Conservation (phyloP, 1,139 yeast genomes). For the Suhomyces taliae region DNA sequence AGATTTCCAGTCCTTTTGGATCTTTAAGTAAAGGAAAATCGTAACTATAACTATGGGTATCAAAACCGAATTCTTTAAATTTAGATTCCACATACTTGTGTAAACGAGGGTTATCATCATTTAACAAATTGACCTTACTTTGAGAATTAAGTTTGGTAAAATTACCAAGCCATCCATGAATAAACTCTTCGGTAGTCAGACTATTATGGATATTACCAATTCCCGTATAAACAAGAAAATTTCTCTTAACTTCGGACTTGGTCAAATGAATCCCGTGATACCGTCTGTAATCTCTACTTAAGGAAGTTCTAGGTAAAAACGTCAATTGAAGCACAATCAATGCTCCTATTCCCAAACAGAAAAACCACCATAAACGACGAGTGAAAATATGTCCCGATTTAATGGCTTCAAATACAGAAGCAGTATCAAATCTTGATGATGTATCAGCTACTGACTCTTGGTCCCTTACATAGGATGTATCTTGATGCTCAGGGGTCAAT, state of each 20-base stretch:
- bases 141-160: slow-evolving; percentile 16
- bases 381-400: slow-evolving; percentile 2
- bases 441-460: neutral
- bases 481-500: neutral
- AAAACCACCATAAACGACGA: slow-evolving; percentile 50
- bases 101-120: slow-evolving; percentile 30
- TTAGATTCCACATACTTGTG: slow-evolving; percentile 24
- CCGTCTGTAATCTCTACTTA: slow-evolving; percentile 78
- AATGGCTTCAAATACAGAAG: neutral
- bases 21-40: slow-evolving; percentile 19
- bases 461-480: neutral
- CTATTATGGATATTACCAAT: slow-evolving; percentile 26
- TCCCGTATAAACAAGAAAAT: slow-evolving; percentile 26
- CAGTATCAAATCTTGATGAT: neutral
- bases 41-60: slow-evolving; percentile 20
- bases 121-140: slow-evolving; percentile 23
- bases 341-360: slow-evolving; percentile 54
- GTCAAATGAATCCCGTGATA: slow-evolving; percentile 66
- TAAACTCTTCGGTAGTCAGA: slow-evolving; percentile 28
- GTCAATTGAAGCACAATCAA: slow-evolving; percentile 62
- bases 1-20: slow-evolving; percentile 28
- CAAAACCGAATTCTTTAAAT: slow-evolving; percentile 31
- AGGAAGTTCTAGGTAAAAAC: slow-evolving; percentile 83
- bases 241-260: slow-evolving; percentile 61
- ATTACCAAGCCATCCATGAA: slow-evolving; percentile 25